Evolutionary conservation across 2,329 filamentous ascomycete species (phyloP), one percentile per base, ranked within the genome.

Genomic region (Helicocarpus griseus): DNA sequence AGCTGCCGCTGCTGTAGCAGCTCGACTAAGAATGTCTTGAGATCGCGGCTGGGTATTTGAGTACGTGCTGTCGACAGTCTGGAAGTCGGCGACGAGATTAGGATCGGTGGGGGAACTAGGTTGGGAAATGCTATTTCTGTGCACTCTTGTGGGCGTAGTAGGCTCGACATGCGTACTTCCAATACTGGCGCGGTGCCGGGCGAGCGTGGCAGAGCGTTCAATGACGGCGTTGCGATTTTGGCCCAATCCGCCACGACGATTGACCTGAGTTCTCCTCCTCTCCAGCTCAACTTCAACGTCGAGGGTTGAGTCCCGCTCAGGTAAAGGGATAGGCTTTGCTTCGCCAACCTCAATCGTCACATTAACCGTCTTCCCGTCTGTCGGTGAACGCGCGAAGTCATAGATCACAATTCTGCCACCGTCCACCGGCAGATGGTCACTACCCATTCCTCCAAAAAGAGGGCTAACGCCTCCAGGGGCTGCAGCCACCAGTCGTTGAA

Each of bases 241-340:
- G 56, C 53, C 76, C 67, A 61, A 71, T 65, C 52, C 72, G 5
- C 75, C 76, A 57, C 78, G 74, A 48, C 77, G 77, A 60, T 83
- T 81, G 33, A 84, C 78, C 14, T 86, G 83, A 2, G 87, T 90
- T 57, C 87, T 77, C 56, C 86, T 77, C 58, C 87, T 79, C 48
- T 88, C 85, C 59, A 91, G 81, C 56, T 87, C 87, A 19, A 93
- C 86, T 64, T 90, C 87, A 1, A 83, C 81, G 52, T 85, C 87
- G 52, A 91, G 73, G 59, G 88, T 86, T 21, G 85, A 80, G 56
- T 79, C 78, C 60, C 87, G 85, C 63, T 91, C 87, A 58, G 84
- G 80, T 17, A 93, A 70, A 0, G 81, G 70, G 63, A 89, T 86
- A 0, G 86, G 81, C 45, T 83, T 75, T 22, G 78, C 77, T 29